Conservation (phyloP, 192 early-diverging fungal species). For the Glomus cerebriforme region DNA sequence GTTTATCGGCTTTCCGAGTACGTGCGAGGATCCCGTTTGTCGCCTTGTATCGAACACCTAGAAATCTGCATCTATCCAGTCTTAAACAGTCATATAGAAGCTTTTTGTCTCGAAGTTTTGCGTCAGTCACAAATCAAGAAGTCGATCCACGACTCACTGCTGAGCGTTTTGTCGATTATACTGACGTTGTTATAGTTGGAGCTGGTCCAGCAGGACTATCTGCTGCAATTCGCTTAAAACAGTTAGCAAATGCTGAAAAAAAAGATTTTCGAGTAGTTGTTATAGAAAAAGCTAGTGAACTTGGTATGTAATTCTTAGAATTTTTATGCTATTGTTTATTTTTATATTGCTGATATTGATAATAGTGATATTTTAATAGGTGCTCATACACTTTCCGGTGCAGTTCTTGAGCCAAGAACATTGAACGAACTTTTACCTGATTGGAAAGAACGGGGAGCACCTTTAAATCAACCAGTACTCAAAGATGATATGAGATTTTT, state of each 20-base stretch:
- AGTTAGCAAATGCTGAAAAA: constrained; percentile 79
- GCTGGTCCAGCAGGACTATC: constrained; percentile 91
- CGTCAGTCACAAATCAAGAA: constrained; percentile 41
- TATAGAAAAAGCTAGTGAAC: constrained; percentile 91
- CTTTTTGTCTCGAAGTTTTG: constrained; percentile 24
- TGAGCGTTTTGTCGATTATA: constrained; percentile 78
- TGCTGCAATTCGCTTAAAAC: constrained; percentile 94
- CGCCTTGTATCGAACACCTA: not conserved
- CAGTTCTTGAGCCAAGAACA: constrained; percentile 89
- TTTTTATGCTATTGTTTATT: not conserved
- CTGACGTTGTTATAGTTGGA: constrained; percentile 96
- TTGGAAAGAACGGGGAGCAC: constrained; percentile 96
- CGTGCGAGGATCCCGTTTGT: not conserved
- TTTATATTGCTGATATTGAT: not conserved
- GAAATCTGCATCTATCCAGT: not conserved
- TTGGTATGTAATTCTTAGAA: constrained; percentile 55
- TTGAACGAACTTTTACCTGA: constrained; percentile 96
- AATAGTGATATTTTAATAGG: constrained; percentile 51
- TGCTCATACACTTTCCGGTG: constrained; percentile 93
- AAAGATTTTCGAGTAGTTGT: constrained; percentile 89
- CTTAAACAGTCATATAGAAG: not conserved
- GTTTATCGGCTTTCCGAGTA: not conserved
- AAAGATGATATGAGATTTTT: constrained; percentile 86
- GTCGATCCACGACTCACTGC: constrained; percentile 54
- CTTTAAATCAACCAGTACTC: constrained; percentile 82